Percentiles rank a stretch among this genome's conserved stretches.
Evolutionary conservation across 2,329 filamentous ascomycete species (phyloP).

Genomic region (Aureobasidium namibiae): DNA sequence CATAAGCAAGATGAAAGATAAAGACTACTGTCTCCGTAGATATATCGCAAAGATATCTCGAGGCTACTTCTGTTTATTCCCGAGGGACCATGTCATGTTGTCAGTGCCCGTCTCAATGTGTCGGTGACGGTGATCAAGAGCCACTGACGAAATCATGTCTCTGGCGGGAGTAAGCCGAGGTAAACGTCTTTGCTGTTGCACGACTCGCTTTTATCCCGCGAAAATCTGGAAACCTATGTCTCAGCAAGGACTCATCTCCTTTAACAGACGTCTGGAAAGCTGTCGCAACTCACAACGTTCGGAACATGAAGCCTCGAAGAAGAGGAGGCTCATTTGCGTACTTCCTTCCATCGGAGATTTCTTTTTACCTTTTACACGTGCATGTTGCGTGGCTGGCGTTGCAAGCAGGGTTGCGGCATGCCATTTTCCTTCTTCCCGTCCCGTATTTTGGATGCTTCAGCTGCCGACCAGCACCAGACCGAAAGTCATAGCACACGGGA

Average conservation of each 20-base stretch:
- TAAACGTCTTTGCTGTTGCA: not conserved
- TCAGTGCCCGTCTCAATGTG: not conserved
- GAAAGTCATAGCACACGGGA: not conserved
- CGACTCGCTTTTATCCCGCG: not conserved
- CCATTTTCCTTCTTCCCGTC: not conserved
- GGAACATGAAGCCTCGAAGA: not conserved
- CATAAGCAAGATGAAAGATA: no score
- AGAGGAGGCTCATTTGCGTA: not conserved
- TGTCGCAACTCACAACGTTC: not conserved
- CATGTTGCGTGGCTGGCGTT: not conserved
- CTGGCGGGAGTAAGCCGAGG: not conserved
- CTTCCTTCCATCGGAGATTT: not conserved
- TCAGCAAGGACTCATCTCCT: not conserved
- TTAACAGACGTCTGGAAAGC: not conserved
- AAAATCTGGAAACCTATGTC: not conserved
- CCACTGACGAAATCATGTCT: constrained; percentile 9
- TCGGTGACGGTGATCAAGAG: not conserved
- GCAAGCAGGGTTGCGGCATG: not conserved
- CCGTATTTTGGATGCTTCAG: not conserved
- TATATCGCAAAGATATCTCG: not conserved
- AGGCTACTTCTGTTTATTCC: not conserved
- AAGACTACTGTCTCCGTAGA: not conserved
- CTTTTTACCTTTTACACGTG: not conserved
- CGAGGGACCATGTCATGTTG: not conserved
- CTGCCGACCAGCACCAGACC: not conserved